Conservation (phyloP, 2,329 filamentous ascomycete species). For the Chaetomiaceae sp. region DNA sequence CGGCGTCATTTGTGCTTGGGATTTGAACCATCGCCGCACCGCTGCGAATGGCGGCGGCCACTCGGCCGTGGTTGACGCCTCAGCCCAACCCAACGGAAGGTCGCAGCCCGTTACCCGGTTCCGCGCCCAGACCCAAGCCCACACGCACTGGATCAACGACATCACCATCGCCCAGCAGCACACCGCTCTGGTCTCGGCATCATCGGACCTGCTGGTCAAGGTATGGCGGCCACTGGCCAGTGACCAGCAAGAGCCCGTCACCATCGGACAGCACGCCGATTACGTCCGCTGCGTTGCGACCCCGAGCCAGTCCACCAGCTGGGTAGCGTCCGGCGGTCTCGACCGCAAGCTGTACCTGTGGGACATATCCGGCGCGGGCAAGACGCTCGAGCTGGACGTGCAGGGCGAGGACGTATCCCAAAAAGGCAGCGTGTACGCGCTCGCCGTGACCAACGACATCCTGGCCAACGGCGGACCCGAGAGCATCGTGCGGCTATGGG, state of each 20-base stretch:
- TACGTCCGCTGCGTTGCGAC: conserved; percentile 93
- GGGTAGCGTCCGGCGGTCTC: conserved; percentile 90
- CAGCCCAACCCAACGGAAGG: conserved; percentile 28
- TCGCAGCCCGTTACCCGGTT: conserved; percentile 48
- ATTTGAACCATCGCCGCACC: conserved; percentile 55
- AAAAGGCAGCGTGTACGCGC: conserved; percentile 92
- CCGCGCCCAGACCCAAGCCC: conserved; percentile 60
- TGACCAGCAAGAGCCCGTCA: conserved; percentile 60
- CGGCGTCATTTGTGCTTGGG: conserved; percentile 93
- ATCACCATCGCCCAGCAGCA: conserved; percentile 75
- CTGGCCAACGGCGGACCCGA: conserved; percentile 91
- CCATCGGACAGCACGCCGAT: conserved; percentile 88
- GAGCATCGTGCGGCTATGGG: conserved; percentile 87
- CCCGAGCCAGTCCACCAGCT: conserved; percentile 57
- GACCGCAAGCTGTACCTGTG: conserved; percentile 89
- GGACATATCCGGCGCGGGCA: conserved; percentile 83
- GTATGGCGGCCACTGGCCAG: conserved; percentile 75
- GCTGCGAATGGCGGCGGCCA: conserved; percentile 43
- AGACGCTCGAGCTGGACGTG: conserved; percentile 80
- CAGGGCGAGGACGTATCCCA: conserved; percentile 75
- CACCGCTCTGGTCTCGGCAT: conserved; percentile 76
- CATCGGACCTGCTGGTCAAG: conserved; percentile 90
- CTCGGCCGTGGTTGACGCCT: conserved; percentile 23
- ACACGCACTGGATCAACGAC: conserved; percentile 96
- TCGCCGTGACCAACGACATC: conserved; percentile 72